These are phyloP conservation scores for Serendipita sp. DNA, from an alignment of 768 basidiomycete genomes.

Conservation along the genomic window DNA sequence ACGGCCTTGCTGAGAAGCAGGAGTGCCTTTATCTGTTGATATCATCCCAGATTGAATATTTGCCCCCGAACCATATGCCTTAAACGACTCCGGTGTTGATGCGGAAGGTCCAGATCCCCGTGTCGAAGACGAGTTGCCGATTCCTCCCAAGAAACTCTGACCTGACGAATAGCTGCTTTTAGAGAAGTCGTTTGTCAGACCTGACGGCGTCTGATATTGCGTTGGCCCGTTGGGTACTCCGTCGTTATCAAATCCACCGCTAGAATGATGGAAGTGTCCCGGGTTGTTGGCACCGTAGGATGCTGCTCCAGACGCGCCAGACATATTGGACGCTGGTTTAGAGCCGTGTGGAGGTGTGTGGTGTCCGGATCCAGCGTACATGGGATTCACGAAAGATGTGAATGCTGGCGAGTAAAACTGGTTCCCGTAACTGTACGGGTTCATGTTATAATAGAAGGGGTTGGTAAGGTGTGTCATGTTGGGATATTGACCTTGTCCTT, in stretches of 20 bases:
- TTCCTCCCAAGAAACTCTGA: not conserved
- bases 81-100: not conserved
- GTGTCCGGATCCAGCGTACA: not conserved
- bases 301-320: not conserved
- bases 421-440: not conserved
- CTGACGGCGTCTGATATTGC: not conserved
- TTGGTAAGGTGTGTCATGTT: not conserved
- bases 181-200: not conserved
- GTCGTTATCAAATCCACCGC: not conserved
- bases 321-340: not conserved
- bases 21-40: not conserved
- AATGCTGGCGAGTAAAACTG: not conserved
- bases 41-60: not conserved
- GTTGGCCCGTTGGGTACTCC: not conserved
- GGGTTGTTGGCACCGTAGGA: not conserved
- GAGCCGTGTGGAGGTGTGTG: not conserved
- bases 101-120: not conserved
- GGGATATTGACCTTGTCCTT: slow-evolving; percentile 4
- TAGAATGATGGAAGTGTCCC: not conserved
- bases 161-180: not conserved
- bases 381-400: not conserved
- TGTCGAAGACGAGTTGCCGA: not conserved
- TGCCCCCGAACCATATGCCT: not conserved
- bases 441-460: slow-evolving; percentile 4
- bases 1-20: not conserved